Percentiles rank a stretch among this genome's conserved stretches.
Conservation (phyloP, 495 filamentous ascomycete genomes). For the Aspergillus sclerotiicarbonarius region DNA sequence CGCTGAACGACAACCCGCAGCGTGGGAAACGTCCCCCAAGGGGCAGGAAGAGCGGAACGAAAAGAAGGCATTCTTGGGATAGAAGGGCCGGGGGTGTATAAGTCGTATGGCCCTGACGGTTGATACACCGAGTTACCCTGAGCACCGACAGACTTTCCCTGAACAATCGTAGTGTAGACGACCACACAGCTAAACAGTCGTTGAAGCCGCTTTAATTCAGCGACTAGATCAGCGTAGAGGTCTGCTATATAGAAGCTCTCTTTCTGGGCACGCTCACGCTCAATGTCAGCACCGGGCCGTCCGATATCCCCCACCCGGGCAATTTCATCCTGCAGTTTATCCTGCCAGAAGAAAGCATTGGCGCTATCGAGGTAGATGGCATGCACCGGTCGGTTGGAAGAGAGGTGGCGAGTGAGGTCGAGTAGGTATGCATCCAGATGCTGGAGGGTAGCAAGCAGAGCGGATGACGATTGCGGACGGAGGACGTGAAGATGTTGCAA, state of each 20-base stretch:
- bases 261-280: conserved; percentile 27
- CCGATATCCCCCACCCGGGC: conserved; percentile 41
- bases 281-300: conserved; percentile 29
- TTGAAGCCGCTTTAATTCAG: conserved; percentile 36
- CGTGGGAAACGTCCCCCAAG: conserved; percentile 48
- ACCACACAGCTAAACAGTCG: conserved; percentile 39
- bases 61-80: conserved; percentile 36
- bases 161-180: conserved; percentile 36
- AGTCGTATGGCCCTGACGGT: conserved; percentile 13
- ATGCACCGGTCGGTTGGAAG: conserved; percentile 43
- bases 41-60: conserved; percentile 41
- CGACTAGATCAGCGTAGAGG: conserved; percentile 34
- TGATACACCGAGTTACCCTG: neutral
- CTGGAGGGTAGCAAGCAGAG: conserved; percentile 51
- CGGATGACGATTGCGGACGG: conserved; percentile 51
- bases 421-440: conserved; percentile 52
- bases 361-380: conserved; percentile 54
- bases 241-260: conserved; percentile 34
- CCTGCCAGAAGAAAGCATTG: conserved; percentile 59
- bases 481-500: conserved; percentile 54
- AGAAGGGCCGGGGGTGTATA: conserved; percentile 21
- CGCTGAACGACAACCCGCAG: conserved; percentile 48
- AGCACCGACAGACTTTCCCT: conserved; percentile 13
- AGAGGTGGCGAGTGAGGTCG: conserved; percentile 45
- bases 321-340: conserved; percentile 49